Evolutionary conservation across 805 yeast species (phyloP).

Genomic region (Candida hispaniensis): DNA sequence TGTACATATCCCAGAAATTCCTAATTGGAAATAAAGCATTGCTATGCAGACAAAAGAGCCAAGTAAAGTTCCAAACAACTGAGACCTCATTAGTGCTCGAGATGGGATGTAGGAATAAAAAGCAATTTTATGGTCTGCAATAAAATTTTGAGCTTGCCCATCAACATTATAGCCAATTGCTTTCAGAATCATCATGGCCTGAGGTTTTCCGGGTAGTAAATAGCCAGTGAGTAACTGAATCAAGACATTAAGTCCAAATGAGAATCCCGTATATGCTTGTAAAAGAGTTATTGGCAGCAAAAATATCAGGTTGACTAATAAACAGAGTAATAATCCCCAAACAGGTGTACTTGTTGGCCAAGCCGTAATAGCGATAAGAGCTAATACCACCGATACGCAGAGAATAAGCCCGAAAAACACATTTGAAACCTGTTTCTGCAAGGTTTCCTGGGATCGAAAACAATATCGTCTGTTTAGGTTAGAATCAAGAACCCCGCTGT

Average conservation of each 20-base stretch:
- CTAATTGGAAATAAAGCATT: conserved; percentile 28
- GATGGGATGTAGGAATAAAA: conserved; percentile 37
- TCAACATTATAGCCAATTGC: conserved; percentile 53
- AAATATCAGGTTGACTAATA: conserved; percentile 43
- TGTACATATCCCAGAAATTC: conserved; percentile 26
- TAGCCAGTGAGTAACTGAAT: conserved; percentile 57
- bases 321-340: conserved; percentile 50
- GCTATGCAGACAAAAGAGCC: conserved; percentile 26
- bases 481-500: not conserved
- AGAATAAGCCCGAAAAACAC: conserved; percentile 53
- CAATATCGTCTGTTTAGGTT: too few relatives aligned
- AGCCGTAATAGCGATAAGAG: conserved; percentile 19
- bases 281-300: conserved; percentile 55
- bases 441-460: conserved; percentile 13
- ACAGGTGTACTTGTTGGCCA: conserved; percentile 26
- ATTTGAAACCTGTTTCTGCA: conserved; percentile 54
- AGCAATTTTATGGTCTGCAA: conserved; percentile 48
- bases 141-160: conserved; percentile 47
- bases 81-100: conserved; percentile 20
- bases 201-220: conserved; percentile 49
- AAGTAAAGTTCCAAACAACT: conserved; percentile 25
- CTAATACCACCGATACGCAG: conserved; percentile 31
- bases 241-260: conserved; percentile 50
- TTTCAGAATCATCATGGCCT: conserved; percentile 48
- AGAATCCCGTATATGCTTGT: conserved; percentile 47